Conservation (phyloP, 2,329 filamentous ascomycete species). For the Biscogniauxia mediterranea region DNA sequence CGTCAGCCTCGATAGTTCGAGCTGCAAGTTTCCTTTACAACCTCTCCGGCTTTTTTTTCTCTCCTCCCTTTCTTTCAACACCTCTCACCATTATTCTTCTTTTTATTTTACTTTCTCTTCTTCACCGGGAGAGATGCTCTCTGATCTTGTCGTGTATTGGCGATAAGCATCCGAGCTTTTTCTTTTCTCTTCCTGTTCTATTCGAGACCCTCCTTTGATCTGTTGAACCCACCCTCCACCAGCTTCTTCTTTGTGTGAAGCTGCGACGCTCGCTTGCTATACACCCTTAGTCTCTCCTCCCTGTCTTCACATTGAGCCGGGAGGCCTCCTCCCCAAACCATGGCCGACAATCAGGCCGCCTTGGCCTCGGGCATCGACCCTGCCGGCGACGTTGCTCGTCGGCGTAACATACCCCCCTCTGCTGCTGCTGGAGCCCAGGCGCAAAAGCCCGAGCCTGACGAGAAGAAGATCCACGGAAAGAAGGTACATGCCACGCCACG, state of each 20-base stretch:
- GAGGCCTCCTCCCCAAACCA: constrained; percentile 28
- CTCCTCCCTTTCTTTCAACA: constrained; percentile 7
- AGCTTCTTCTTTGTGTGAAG: constrained; percentile 9
- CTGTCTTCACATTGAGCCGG: constrained; percentile 6
- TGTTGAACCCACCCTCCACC: constrained; percentile 10
- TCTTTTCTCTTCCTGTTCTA: constrained; percentile 17
- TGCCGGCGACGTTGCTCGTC: constrained; percentile 53
- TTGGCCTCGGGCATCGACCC: constrained; percentile 59
- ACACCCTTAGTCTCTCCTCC: constrained; percentile 7
- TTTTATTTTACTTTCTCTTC: constrained; percentile 3
- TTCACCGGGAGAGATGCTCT: constrained; percentile 20
- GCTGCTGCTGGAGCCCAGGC: constrained; percentile 35
- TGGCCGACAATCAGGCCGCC: constrained; percentile 55
- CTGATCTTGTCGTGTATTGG: constrained; percentile 18
- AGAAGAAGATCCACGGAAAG: constrained; percentile 55
- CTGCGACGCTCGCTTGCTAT: constrained; percentile 13
- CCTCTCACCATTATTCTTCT: constrained; percentile 4
- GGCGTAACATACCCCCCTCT: constrained; percentile 51
- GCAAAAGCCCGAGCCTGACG: constrained; percentile 48
- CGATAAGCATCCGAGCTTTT: not conserved
- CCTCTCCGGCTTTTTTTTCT: constrained; percentile 10
- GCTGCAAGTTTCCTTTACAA: constrained; percentile 10
- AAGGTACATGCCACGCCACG: constrained; percentile 48
- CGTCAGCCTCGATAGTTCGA: not conserved
- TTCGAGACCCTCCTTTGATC: constrained; percentile 19